Evolutionary conservation across 768 basidiomycete genomes (phyloP), one percentile per base, ranked within the genome.

Genomic region (Hygrophoropsis aurantiaca): DNA sequence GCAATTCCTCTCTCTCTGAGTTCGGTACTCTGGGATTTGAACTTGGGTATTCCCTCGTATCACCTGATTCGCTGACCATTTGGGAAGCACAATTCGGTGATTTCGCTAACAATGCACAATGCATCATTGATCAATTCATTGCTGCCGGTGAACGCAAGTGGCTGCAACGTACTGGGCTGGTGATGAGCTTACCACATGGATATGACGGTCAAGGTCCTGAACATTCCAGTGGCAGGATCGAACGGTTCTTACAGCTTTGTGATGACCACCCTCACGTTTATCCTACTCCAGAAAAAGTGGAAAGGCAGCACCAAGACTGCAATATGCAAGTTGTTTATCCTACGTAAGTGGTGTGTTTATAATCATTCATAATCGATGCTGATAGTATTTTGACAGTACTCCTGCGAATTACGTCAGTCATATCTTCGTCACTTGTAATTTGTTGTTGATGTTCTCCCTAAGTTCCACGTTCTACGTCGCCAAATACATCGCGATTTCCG

Each of bases 71-170:
- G 21, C 77, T 99, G 54, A 92, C 92, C 13, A 85, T 99, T 60
- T 99, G 95, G 97, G 97, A 98, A 66, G 97, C 95, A 13, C 95
- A 98, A 66, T 94, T 98, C 60, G 95, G 95, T 64, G 95, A 97
- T 70, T 98, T 97, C 65, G 94, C 88, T 26, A 97, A 98, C 74
- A 94, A 90, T 56, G 95, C 94, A 3, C 95, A 97, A 67, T 87
- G 86, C 65, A 95, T 98, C 68, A 97, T 99, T 58, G 95, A 99
- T 63, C 97, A 99, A 68, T 99, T 97, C 74, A 90, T 99, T 53
- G 92, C 94, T 18, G 86, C 95, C 20, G 95, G 97, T 33, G 95
- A 99, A 71, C 78, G 94, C 53, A 99, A 99, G 67, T 99, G 95
- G 95, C 63, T 97, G 36, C 95, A 98, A 69, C 83, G 95, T 49